Evolutionary conservation across 1,284 basidiomycete genomes (phyloP).

Genomic region (Irpex lacteus): DNA sequence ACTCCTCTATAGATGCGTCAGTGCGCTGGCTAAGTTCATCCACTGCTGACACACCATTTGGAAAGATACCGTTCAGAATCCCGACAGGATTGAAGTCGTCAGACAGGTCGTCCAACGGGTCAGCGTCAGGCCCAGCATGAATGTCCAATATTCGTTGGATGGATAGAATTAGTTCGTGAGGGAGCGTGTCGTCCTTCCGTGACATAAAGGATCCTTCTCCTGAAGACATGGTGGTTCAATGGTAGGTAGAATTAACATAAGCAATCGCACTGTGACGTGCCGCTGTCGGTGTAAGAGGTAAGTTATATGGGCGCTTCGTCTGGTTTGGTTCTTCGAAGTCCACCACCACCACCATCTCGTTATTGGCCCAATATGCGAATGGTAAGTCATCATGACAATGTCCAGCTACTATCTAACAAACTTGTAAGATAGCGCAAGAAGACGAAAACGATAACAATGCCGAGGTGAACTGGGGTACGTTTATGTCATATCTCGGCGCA

Average conservation of each 20-base stretch:
- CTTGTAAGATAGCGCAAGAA: constrained; percentile 62
- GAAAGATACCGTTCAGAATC: constrained; percentile 71
- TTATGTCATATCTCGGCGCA: background rate
- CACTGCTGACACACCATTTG: constrained; percentile 56
- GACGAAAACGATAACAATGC: constrained; percentile 80
- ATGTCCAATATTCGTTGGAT: constrained; percentile 67
- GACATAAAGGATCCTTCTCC: constrained; percentile 11
- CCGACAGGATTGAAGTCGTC: constrained; percentile 56
- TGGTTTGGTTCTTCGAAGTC: background rate
- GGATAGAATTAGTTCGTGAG: constrained; percentile 62
- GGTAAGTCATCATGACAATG: constrained; percentile 31
- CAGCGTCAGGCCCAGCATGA: constrained; percentile 39
- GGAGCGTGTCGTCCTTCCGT: constrained; percentile 43
- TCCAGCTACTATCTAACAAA: background rate
- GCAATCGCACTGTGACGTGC: no score
- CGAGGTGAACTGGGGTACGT: constrained; percentile 90
- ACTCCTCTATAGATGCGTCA: constrained; percentile 48
- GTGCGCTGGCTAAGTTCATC: background rate
- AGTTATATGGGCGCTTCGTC: background rate
- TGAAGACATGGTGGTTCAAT: background rate
- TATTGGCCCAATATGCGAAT: constrained; percentile 46
- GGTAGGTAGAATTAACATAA: background rate
- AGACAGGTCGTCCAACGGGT: constrained; percentile 57
- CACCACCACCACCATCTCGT: background rate
- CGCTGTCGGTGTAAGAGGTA: background rate